Evolutionary conservation across 1,284 basidiomycete species (phyloP), one percentile per base, ranked within the genome.

Genomic region (Moesziomyces globuligerus): DNA sequence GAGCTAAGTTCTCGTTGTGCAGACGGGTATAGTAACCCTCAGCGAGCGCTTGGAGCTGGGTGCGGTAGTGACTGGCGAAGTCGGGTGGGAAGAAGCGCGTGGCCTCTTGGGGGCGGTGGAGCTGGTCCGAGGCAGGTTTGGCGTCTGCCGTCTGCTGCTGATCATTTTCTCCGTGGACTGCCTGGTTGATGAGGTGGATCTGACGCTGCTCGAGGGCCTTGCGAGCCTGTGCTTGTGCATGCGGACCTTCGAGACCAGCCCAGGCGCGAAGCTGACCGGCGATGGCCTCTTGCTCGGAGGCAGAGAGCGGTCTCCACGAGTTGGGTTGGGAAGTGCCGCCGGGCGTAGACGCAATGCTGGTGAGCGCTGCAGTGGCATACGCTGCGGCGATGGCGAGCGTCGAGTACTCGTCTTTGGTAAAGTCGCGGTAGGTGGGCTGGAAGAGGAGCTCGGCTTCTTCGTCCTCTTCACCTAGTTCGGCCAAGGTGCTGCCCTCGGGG

Each of bases 161-260:
- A 28, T 45, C 34, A 26, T 11, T 24, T 32, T 37, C 42, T 28
- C 39, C 52, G 21, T 55, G 50, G 17, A 62, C 46, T 5, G 49
- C 53, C 34, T 69, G 59, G 41, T 52, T 56, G 48, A 70, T 56
- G 37, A 78, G 52, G 17, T 75, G 71, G 17, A 48, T 47, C 45
- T 75, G 71, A 6, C 69, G 55, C 28, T 72, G 45, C n/a, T 79
- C 68, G 21, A 80, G 66, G 13, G 61, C 51, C 18, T 65, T 46
- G 2, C 74, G 55, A 24, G 78, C 78, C 52, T 75, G 38, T 9
- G 58, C 68, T 42, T 80, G 78, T 5, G 56, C 50, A 26, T 80
- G 60, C 15, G 68, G 74, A 7, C 78, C 78, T 34, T 80, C 72
- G n/a, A 80, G 69, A 9, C 78, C 78, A 11, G 77, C 78, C 77